phyloP scores from a whole-genome alignment of 2,329 filamentous ascomycete species.

The Dryadomyces quercus-mongolicae region DNA sequence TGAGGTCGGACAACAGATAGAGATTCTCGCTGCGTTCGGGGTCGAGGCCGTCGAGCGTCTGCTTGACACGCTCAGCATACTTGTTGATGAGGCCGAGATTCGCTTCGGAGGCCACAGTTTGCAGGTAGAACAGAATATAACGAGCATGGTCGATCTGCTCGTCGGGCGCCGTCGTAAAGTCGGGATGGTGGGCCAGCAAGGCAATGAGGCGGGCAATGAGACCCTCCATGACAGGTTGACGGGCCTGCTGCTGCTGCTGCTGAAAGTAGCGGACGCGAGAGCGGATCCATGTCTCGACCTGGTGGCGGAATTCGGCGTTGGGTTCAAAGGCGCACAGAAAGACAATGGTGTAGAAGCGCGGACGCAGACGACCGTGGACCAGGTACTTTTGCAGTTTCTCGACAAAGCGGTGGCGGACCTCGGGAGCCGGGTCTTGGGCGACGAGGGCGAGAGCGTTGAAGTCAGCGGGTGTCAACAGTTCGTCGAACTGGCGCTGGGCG shows the following conservation, averaged over 20 bases:
- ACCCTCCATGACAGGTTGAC: conserved; percentile 61
- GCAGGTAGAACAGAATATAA: conserved; percentile 85
- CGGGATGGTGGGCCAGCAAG: conserved; percentile 84
- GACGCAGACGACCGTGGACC: conserved; percentile 54
- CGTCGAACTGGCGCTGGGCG: conserved; percentile 62
- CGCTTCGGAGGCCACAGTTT: conserved; percentile 67
- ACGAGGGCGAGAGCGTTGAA: conserved; percentile 77
- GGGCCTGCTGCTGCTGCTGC: conserved; percentile 41
- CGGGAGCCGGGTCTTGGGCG: conserved; percentile 61
- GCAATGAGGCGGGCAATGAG: conserved; percentile 75
- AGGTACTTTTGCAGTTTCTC: conserved; percentile 86
- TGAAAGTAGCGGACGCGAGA: conserved; percentile 60
- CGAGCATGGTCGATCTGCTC: conserved; percentile 72
- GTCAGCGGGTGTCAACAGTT: conserved; percentile 55
- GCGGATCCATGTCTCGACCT: conserved; percentile 78
- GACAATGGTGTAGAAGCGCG: conserved; percentile 77
- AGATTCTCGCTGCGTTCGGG: conserved; percentile 58
- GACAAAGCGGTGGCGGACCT: conserved; percentile 69
- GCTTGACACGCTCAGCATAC: conserved; percentile 86
- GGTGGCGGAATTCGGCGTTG: conserved; percentile 54
- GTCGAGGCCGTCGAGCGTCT: conserved; percentile 68
- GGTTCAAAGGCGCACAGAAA: conserved; percentile 91
- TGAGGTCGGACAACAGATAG: conserved; percentile 79
- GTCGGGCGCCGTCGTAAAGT: conserved; percentile 53
- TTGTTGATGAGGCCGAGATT: conserved; percentile 86